Evolutionary conservation across 163 green algal species (phyloP).

Genomic region (Chlamydomonas reinhardtii): DNA sequence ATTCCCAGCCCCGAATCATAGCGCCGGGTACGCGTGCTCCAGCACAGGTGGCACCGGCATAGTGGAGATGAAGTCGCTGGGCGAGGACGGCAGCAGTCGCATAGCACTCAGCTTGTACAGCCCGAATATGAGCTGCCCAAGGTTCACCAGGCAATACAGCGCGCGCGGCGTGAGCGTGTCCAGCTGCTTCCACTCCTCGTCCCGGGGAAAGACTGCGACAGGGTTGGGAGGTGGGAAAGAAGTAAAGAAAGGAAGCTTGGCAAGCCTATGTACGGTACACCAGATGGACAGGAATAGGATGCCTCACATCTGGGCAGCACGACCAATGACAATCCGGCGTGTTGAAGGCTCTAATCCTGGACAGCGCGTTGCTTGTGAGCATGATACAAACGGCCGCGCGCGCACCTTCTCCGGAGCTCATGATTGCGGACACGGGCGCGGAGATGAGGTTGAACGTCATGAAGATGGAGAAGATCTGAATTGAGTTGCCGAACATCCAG

Average conservation of each 20-base stretch:
- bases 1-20: too few relatives aligned
- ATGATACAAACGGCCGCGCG: too few relatives aligned
- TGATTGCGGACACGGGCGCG: constrained; percentile 89
- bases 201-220: constrained; percentile 57
- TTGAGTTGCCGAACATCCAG: constrained; percentile 76
- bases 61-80: constrained; percentile 87
- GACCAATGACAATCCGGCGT: too few relatives aligned
- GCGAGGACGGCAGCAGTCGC: constrained; percentile 92
- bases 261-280: too few relatives aligned
- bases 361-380: too few relatives aligned
- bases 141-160: constrained; percentile 90
- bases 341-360: too few relatives aligned
- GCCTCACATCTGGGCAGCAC: too few relatives aligned
- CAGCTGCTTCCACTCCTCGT: constrained; percentile 73
- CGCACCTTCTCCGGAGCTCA: constrained; percentile 77
- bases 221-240: too few relatives aligned
- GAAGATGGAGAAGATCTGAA: constrained; percentile 97
- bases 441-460: constrained; percentile 93
- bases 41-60: constrained; percentile 60
- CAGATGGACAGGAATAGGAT: too few relatives aligned
- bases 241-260: too few relatives aligned
- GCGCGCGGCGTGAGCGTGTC: constrained; percentile 83
- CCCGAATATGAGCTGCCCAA: constrained; percentile 84
- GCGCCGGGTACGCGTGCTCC: constrained; percentile 52
- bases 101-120: constrained; percentile 92